Base-by-base conservation (phyloP, 2,329 filamentous ascomycete genomes). In the Colletotrichum ledebouriae region DNA sequence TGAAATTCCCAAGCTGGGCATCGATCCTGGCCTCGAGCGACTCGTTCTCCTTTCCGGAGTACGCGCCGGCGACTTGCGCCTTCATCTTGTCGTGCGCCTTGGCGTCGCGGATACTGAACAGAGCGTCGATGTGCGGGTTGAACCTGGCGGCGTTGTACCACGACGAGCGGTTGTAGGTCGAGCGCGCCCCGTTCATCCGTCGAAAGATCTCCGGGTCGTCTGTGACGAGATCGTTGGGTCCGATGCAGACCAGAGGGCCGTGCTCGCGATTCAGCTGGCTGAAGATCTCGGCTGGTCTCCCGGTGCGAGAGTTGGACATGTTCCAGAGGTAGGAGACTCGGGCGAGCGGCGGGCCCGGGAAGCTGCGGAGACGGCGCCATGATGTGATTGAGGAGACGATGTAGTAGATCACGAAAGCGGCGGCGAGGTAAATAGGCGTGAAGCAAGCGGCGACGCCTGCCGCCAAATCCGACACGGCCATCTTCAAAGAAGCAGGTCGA, bases 31-130 rank as follows among this genome's bases (percentile, higher is more conserved):
- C 69, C 72, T 88, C 86, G 25, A 88, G 74, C 3, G 76, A 75
- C 5, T 78, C 76, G 67, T 86, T 86, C 59, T 88, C 86, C 70
- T 85, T 85, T 29, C 85, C 85, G 2, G 84, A 82, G 72, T 87
- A 87, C 2, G 70, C 72, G 15, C 56, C 57, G 1, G 69, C 63
- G 11, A 70, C 42, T 59, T 72, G 72, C 4, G 66, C 69, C 49
- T 71, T 72, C 11, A 71, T 55, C 41, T 55, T 69, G 39, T 73
- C 69, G 73, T 87, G 86, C 20, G 78, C 75, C 15, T 76, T 76
- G 61, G 84, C 83, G 49, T 73, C 67, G 9, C 63, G 71, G 41
- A 73, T 47, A 29, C 62, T 63, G 56, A 73, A 63, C 57, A 73
- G 46, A 46, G 55, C 70, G 52, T 72, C 66, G 12, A 63, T 29